These are phyloP conservation scores for Prunus campanulata DNA, from an alignment of 306 rosid species.

Conservation along the genomic window DNA sequence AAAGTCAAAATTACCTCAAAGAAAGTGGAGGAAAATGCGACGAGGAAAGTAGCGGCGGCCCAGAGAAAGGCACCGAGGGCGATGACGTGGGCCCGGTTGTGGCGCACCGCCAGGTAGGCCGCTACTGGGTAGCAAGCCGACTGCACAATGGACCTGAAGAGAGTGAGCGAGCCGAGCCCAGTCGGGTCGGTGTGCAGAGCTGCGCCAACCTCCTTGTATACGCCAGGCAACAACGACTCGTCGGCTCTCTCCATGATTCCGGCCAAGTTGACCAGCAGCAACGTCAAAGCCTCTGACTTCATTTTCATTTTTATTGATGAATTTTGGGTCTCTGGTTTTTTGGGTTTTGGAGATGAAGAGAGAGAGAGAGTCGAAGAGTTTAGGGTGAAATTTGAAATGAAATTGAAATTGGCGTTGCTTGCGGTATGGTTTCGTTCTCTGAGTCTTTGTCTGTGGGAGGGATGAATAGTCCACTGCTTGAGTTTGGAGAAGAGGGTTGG, in stretches of 20 bases:
- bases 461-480: not conserved
- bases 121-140: constrained; percentile 78
- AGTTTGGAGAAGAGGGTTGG: not conserved
- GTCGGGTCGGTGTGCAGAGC: constrained; percentile 93
- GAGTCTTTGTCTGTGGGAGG: not conserved
- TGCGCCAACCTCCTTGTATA: constrained; percentile 81
- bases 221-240: constrained; percentile 78
- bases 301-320: constrained; percentile 15
- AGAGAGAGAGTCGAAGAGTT: not conserved
- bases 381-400: too few relatives aligned
- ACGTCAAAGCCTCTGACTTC: constrained; percentile 64
- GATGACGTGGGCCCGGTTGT: constrained; percentile 83
- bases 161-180: constrained; percentile 76
- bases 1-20: constrained; percentile 45
- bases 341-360: not conserved
- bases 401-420: not conserved
- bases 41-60: constrained; percentile 91
- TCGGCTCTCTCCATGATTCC: constrained; percentile 94
- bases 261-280: constrained; percentile 80
- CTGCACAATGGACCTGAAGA: constrained; percentile 78
- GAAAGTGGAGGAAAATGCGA: constrained; percentile 81
- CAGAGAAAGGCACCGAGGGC: constrained; percentile 89
- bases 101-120: constrained; percentile 65
- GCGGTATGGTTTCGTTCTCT: not conserved
- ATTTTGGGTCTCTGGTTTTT: not conserved